Base-by-base conservation (phyloP, 352 stramenopile species). In the Elongisporangium prolatum region DNA sequence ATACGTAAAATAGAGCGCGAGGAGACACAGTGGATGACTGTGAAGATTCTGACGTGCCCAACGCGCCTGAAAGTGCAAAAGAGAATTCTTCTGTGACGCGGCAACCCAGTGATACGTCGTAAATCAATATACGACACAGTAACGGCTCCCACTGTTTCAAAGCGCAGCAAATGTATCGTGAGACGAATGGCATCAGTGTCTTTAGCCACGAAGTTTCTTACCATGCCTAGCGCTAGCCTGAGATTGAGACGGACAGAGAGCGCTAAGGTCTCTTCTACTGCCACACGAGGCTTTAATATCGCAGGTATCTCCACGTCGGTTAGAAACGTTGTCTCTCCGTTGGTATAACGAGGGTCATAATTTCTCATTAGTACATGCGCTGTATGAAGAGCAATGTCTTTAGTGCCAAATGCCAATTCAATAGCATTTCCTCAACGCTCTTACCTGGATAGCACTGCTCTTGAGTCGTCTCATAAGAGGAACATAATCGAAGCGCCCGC, bases 61-160 rank as follows among this genome's bases (percentile, higher is more conserved):
- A 21, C 14, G 48, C 61, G 14, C 52, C 54, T 13, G 74, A 65
- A 8, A 91, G 59, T 16, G 63, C 60, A 48, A 89, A 93, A 28
- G 65, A 63, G 51, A 88, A 88, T 48, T 93, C 84, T 55, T 93
- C 84, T 0, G 75, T 85, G 4, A 75, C 72, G 28, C 84, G 70
- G 34, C 70, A 84, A 44, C 67, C 69, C 8, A 83, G 58, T 6
- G 65, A 71, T 8, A 83, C 59, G 49, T 93, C 84, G 54, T 90
- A 93, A 34, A 91, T 53, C 8, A 84, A 21, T 37, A 91, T 59
- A 2, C 72, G 74, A 57, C 79, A 93, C 6, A 70, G 68, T 0
- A 93, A 50, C 7, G 77, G 72, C 54, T 93, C 84, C 21, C 91
- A 53, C 83, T 91, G 50, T 28, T 21, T 21, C 40, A 34, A 28